Conservation (phyloP, 495 filamentous ascomycete genomes). For the Entonaema liquescens region DNA sequence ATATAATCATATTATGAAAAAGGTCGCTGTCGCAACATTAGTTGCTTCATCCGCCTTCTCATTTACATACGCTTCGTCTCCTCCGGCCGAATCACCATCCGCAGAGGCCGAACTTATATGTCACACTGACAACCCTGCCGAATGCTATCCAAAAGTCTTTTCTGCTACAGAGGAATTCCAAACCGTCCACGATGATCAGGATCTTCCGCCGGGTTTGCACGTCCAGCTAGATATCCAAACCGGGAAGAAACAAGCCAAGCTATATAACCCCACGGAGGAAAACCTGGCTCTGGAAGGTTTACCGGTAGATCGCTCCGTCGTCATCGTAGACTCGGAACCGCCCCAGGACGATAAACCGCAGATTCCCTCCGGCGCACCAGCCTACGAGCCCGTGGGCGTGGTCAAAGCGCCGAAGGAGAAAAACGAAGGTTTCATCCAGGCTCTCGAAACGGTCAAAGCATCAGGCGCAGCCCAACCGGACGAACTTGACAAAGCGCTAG, state of each 20-base stretch:
- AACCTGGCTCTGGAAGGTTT: conserved; percentile 55
- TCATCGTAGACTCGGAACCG: conserved; percentile 56
- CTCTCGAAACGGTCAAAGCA: conserved; percentile 54
- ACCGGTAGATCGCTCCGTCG: conserved; percentile 56
- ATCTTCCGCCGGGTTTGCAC: conserved; percentile 69
- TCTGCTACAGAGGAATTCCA: conserved; percentile 69
- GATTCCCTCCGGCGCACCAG: conserved; percentile 52
- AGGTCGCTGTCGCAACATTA: conserved; percentile 13
- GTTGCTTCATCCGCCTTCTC: conserved; percentile 17
- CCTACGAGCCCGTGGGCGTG: conserved; percentile 60
- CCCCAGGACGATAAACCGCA: conserved; percentile 33
- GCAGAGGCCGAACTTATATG: conserved; percentile 66
- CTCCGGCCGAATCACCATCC: conserved; percentile 42
- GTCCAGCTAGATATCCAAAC: conserved; percentile 69
- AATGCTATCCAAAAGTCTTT: conserved; percentile 72
- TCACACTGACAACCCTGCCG: conserved; percentile 62
- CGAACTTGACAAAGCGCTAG: conserved; percentile 54
- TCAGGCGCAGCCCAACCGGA: conserved; percentile 23
- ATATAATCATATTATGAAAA: conserved; percentile 20
- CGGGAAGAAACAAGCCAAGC: conserved; percentile 68
- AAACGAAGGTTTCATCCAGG: conserved; percentile 52
- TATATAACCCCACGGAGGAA: conserved; percentile 61
- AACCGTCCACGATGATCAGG: conserved; percentile 67
- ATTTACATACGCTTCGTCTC: conserved; percentile 23
- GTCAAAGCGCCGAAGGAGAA: conserved; percentile 56